Percentiles rank a stretch among this genome's conserved stretches.
phyloP scores from a whole-genome alignment of 345 rosid genomes.

The Trapa incisa region DNA sequence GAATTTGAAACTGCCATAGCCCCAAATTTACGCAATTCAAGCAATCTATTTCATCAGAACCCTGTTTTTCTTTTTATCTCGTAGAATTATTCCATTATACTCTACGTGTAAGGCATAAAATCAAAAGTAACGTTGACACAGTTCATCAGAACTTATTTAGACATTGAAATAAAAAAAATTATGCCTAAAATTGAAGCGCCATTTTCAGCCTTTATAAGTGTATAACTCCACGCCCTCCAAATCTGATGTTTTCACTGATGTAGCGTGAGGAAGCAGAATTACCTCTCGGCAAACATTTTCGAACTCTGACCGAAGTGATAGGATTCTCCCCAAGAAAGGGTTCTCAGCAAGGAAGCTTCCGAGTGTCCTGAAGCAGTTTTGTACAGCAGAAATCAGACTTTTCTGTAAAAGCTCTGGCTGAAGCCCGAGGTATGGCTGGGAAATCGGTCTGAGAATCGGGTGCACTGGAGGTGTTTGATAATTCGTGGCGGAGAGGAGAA shows the following conservation, averaged over 20 bases:
- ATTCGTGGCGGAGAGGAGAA: slow-evolving; percentile 1
- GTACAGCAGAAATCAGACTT: slow-evolving; percentile 25
- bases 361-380: slow-evolving; percentile 23
- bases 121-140: not conserved
- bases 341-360: slow-evolving; percentile 33
- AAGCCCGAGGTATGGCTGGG: slow-evolving; percentile 21
- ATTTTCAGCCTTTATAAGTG: not conserved
- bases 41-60: not conserved
- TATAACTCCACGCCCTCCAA: not conserved
- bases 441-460: slow-evolving; percentile 15
- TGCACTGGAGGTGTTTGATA: slow-evolving; percentile 13
- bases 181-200: not conserved
- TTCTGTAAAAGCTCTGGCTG: slow-evolving; percentile 18
- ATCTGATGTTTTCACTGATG: not conserved
- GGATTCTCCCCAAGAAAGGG: slow-evolving; percentile 32
- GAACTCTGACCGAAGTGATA: slow-evolving; percentile 35
- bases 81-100: not conserved
- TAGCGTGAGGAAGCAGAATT: not conserved
- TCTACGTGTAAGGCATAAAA: not conserved
- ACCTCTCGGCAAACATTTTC: slow-evolving; percentile 35
- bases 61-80: not conserved
- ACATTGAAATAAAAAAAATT: not conserved
- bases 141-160: not conserved
- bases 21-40: not conserved
- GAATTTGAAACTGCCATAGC: not conserved